Evolutionary conservation across 306 rosid species (phyloP), one percentile per base, ranked within the genome.

Genomic region (Corylus avellana): DNA sequence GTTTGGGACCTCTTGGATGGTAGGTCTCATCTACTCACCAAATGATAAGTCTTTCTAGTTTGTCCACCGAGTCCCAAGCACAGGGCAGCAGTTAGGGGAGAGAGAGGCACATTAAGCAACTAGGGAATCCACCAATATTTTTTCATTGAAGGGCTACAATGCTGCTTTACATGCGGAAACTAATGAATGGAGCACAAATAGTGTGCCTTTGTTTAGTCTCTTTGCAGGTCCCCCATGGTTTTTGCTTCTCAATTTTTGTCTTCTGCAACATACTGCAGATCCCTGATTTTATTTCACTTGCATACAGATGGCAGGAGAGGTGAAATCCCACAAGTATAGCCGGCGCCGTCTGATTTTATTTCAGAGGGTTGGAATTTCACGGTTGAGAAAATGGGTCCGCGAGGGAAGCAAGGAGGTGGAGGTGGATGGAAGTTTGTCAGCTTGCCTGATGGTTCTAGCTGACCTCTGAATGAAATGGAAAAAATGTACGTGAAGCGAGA

Each of bases 341-440:
- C 85, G 96, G 74, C 87, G 98, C 10, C 92, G 98, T 7, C 76
- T 92, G 58, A n/a, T n/a, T n/a, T n/a, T n/a, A n/a, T n/a, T n/a
- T 69, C 88, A 27, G 77, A 90, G 48, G 98, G 97, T 47, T 95
- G 98, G 98, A 85, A 89, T 77, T 85, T 89, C 75, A 92, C 92
- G 0, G 89, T 95, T 55, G 98, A 95, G 88, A 95, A 91, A 87
- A 11, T 95, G 84, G 98, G 98, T 72, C 64, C 89, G 2, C 83
- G 70, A 32, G 98, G 97, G 75, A 92, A 90, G 83, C 93, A 91
- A 76, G 97, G 98, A 44, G 86, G 82, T 68, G 96, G 91, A 5
- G 98, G 97, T 0, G 97, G 98, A 57, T 90, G 97, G 98, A 95
- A 88, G 86, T 92, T 95, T 78, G 94, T 89, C 16, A 91, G 97